Evolutionary conservation across 768 basidiomycete genomes (phyloP).

Genomic region (Ramaria sp.): DNA sequence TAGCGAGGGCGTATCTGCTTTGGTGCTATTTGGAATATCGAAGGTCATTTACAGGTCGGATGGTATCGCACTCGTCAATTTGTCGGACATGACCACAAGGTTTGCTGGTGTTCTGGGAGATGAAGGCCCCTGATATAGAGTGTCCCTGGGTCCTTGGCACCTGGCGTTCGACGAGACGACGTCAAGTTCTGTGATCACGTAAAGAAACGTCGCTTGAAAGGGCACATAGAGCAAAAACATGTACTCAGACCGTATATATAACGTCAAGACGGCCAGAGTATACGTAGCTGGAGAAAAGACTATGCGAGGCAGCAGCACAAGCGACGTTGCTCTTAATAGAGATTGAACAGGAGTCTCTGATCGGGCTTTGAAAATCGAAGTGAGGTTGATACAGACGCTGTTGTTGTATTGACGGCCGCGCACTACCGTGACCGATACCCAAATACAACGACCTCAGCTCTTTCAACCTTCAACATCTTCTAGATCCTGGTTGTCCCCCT

Average conservation of each 20-base stretch:
- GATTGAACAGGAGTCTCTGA: not conserved
- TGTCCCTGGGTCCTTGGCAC: too few species aligned
- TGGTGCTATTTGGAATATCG: too few species aligned
- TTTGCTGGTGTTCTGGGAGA: too few species aligned
- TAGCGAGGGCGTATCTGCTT: too few species aligned
- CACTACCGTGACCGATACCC: not conserved
- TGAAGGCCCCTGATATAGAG: too few species aligned
- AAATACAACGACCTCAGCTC: not conserved
- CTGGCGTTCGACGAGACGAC: too few species aligned
- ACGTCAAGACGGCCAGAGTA: not conserved
- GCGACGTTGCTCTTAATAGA: not conserved
- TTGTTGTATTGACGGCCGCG: not conserved
- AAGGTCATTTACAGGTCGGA: too few species aligned
- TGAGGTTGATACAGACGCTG: not conserved
- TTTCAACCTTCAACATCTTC: not conserved
- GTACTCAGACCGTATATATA: not conserved
- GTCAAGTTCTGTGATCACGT: too few species aligned
- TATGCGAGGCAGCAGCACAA: not conserved
- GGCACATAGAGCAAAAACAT: not conserved
- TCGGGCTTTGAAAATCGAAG: not conserved
- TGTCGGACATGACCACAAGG: too few species aligned
- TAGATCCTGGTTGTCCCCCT: not conserved
- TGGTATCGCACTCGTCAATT: too few species aligned
- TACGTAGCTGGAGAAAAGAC: not conserved
- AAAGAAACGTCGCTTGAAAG: too few species aligned